phyloP scores from a whole-genome alignment of 2,329 filamentous ascomycete genomes.

The Akanthomyces dipterigenus region DNA sequence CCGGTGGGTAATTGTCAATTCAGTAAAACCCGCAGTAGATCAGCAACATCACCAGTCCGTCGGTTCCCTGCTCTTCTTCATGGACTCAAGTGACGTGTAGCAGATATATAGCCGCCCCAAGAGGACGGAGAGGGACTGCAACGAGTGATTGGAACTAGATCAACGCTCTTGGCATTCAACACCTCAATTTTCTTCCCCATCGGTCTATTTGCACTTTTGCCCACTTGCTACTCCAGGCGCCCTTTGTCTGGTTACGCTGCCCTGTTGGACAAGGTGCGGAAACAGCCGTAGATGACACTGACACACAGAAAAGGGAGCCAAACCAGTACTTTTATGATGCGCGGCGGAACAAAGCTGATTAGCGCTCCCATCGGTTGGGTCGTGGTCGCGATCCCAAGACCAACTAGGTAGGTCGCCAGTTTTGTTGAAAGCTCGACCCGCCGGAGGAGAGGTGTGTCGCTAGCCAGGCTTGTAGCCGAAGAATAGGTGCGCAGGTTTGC shows the following conservation, averaged over 20 bases:
- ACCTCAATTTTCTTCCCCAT: background rate
- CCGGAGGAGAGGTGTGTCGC: background rate
- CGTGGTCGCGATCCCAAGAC: conserved; percentile 2
- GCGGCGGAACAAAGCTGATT: background rate
- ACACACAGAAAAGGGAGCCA: background rate
- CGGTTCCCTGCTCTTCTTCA: background rate
- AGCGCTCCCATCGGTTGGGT: conserved; percentile 1
- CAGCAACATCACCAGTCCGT: background rate
- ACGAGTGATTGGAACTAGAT: background rate
- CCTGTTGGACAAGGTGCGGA: background rate
- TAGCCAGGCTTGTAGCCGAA: background rate
- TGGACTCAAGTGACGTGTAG: background rate
- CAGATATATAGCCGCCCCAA: background rate
- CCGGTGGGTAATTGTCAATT: conserved; percentile 1
- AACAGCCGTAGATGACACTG: background rate
- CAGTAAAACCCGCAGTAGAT: background rate
- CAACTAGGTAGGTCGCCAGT: background rate
- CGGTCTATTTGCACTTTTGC: background rate
- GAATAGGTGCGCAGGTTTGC: background rate
- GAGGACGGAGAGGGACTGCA: background rate
- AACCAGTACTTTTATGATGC: background rate
- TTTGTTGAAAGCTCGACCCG: background rate
- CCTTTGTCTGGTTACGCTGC: background rate
- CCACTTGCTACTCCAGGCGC: background rate
- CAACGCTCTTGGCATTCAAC: background rate